Conservation (phyloP, 495 filamentous ascomycete species). For the Talaromyces wortmannii region DNA sequence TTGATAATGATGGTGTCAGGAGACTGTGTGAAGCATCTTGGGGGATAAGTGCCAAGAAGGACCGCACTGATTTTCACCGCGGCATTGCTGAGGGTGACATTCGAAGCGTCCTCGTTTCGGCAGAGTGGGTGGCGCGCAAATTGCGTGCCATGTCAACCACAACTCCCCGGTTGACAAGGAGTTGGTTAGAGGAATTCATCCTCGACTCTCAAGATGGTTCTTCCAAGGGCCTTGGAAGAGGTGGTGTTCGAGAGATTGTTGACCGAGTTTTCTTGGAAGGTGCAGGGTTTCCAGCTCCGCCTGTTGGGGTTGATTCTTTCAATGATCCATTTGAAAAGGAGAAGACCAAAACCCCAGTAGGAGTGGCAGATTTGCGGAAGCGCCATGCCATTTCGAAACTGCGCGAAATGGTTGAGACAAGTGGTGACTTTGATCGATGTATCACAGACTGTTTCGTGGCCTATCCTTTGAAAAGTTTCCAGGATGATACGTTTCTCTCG, state of each 20-base stretch:
- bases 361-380: slow-evolving; percentile 69
- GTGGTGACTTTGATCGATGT: slow-evolving; percentile 83
- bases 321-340: slow-evolving; percentile 22
- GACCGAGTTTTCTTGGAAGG: slow-evolving; percentile 81
- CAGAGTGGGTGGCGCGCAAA: slow-evolving; percentile 88
- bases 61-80: slow-evolving; percentile 39
- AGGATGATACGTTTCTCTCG: slow-evolving; percentile 84
- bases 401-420: slow-evolving; percentile 82
- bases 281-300: slow-evolving; percentile 68
- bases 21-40: slow-evolving; percentile 87
- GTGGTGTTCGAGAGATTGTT: slow-evolving; percentile 74
- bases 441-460: slow-evolving; percentile 73
- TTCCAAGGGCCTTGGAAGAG: slow-evolving; percentile 69
- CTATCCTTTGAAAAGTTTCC: slow-evolving; percentile 80
- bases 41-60: slow-evolving; percentile 67
- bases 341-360: slow-evolving; percentile 26
- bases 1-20: slow-evolving; percentile 80
- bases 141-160: slow-evolving; percentile 46
- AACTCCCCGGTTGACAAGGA: slow-evolving; percentile 54
- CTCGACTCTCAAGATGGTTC: slow-evolving; percentile 68
- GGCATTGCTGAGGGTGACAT: slow-evolving; percentile 83
- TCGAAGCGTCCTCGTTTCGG: slow-evolving; percentile 84
- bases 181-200: slow-evolving; percentile 79
- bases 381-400: slow-evolving; percentile 70
- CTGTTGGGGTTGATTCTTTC: slow-evolving; percentile 23